Evolutionary conservation across 2,329 filamentous ascomycete genomes (phyloP), one percentile per base, ranked within the genome.

Genomic region (Aspergillus brunneoviolaceus): DNA sequence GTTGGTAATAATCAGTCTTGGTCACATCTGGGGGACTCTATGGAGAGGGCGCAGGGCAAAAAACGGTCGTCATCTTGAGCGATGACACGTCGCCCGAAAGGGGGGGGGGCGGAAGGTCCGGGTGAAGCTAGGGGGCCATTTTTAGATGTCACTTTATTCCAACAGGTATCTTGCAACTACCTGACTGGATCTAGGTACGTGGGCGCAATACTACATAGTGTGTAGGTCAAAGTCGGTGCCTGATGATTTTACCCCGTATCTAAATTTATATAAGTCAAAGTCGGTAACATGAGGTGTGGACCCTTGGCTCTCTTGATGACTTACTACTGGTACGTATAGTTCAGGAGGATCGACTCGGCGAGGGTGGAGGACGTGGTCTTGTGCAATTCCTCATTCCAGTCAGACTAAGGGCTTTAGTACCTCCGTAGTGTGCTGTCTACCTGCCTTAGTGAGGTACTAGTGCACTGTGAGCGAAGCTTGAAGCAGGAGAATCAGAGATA

Each of bases 1-100:
- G 16, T n/a, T n/a, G 16, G 39, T 42, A n/a, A 29, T 42, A 5
- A 16, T 16, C 4, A 42, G 14, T 42, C 5, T 19, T n/a, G 5
- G 16, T 16, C 16, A n/a, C 51, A 10, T 59, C 52, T 56, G 55
- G 54, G 60, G 59, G 45, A 51, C 33, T 21, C 33, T 42, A 16
- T 39, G 45, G 39, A 57, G 23, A 45, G 52, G 59, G 52, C 54
- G 55, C 59, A 64, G 59, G 57, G 62, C 62, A 42, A 42, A 42
- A 42, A 42, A 19, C 39, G 39, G 39, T 49, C 33, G 47, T 16
- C 35, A 27, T 21, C 21, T 23, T 59, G 50, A 42, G 50, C 52
- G 53, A 66, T 65, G 64, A 65, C 65, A 67, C 65, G 64, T 65
- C 60, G 64, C 59, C 61, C 57, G 48, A 59, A 61, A 57, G 33